Conservation (phyloP, 257 asterid species). For the Solanum appendiculatum region DNA sequence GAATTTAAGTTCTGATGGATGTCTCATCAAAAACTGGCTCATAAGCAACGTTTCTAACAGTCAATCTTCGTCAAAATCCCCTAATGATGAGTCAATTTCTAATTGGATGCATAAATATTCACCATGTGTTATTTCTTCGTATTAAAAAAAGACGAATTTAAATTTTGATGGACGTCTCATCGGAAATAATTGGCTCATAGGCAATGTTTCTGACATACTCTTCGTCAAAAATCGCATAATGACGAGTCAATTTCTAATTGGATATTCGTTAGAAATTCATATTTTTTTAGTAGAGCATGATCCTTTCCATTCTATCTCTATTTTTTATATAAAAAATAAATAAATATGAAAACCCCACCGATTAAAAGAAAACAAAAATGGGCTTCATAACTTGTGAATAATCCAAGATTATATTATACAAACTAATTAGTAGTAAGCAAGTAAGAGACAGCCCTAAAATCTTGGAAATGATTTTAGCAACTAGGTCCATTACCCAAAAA, state of each 20-base stretch:
- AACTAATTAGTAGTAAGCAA: background rate
- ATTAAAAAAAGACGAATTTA: no score
- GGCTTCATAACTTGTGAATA: background rate
- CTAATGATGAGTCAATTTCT: background rate
- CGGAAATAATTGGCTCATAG: background rate
- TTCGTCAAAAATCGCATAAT: background rate
- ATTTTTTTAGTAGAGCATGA: background rate
- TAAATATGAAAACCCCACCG: background rate
- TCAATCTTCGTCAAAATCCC: no score
- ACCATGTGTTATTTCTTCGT: no score
- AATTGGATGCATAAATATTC: background rate
- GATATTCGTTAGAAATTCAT: background rate
- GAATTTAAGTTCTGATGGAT: fast-evolving
- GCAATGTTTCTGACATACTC: background rate
- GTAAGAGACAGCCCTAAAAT: background rate
- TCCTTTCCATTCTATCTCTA: background rate
- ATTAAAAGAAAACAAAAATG: background rate
- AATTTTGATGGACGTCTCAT: no score
- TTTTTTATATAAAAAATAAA: background rate
- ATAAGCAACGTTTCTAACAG: background rate
- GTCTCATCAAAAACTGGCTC: background rate
- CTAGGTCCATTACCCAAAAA: background rate
- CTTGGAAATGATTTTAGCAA: constrained; percentile 2
- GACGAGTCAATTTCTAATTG: background rate
- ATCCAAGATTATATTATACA: background rate